phyloP scores from a whole-genome alignment of 202 grass and related monocot genomes.

The Setaria italica region DNA sequence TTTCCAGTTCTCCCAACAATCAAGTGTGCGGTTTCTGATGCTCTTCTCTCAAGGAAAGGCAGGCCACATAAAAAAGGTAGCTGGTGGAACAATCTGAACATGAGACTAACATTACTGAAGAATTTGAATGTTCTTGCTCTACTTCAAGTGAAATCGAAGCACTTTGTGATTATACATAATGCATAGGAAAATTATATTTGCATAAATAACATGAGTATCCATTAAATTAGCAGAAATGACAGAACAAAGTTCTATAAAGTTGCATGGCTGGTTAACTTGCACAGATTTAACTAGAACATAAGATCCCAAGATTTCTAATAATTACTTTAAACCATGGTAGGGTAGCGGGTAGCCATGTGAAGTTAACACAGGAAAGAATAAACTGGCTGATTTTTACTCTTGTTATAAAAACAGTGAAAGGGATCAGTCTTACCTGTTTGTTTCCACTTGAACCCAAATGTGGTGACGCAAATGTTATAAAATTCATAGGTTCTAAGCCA shows the following conservation, averaged over 20 bases:
- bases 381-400: background rate
- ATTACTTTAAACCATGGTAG: constrained; percentile 29
- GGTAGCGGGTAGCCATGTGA: constrained; percentile 6
- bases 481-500: constrained; percentile 94
- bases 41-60: constrained; percentile 94
- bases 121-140: constrained; percentile 55
- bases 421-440: constrained; percentile 70
- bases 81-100: constrained; percentile 89
- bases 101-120: constrained; percentile 78
- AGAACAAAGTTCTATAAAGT: background rate
- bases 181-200: background rate
- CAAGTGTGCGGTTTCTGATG: constrained; percentile 89
- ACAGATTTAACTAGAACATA: constrained; percentile 23
- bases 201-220: background rate
- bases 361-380: constrained; percentile 33
- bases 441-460: constrained; percentile 98
- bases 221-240: background rate
- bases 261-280: background rate
- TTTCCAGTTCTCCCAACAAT: constrained; percentile 97
- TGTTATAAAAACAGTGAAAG: constrained; percentile 38
- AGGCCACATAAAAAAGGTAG: constrained; percentile 96
- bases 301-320: constrained; percentile 19
- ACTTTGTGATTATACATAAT: background rate
- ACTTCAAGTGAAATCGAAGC: constrained; percentile 45
- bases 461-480: constrained; percentile 98